Base-by-base conservation (phyloP, 495 filamentous ascomycete species). In the Aspergillus nanangensis region DNA sequence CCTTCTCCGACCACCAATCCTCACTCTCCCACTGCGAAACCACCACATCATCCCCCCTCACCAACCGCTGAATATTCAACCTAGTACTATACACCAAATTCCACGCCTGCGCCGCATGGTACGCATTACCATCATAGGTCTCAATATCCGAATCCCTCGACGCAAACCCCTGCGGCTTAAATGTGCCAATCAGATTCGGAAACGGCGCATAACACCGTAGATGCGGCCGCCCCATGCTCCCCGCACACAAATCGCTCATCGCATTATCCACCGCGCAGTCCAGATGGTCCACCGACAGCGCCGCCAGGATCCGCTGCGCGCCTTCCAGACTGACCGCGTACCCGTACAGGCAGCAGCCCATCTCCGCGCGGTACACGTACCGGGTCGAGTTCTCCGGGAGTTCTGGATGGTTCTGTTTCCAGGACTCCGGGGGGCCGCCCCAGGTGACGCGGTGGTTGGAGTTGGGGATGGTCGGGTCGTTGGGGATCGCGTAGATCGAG, bases 281-380 rank as follows among this genome's bases (percentile, higher is more conserved):
- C n/a, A 60, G 20, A 23, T 50, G 48, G 19, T 66, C 56, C 7
- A 67, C 23, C 2, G 61, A 51, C 14, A 67, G 51, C 29, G 56
- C 52, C 0, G 58, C 52, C n/a, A 82, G 68, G 11, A 80, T 60
- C 17, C 75, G 75, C 19, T 65, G 71, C 2, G 78, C 79, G 4
- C 79, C 77, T 34, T 62, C 53, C 21, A 70, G 70, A 0, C 75
- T 75, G 2, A 83, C 65, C 0, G 78, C 78, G 56, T 84, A 84
- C 1, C 58, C 61, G 41, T 52, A 60, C 44, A 48, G 45, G 21
- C 60, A 67, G 36, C 58, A 62, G 9, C 57, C 61, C 22, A 40
- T 42, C 17, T 49, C 48, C 1, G 59, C 59, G 5, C 49, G 48
- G 15, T 58, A 67, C 3, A 65, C 47, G 33, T 60, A 63, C n/a